phyloP scores from a whole-genome alignment of 345 rosid genomes.

The Eucalyptus albens region DNA sequence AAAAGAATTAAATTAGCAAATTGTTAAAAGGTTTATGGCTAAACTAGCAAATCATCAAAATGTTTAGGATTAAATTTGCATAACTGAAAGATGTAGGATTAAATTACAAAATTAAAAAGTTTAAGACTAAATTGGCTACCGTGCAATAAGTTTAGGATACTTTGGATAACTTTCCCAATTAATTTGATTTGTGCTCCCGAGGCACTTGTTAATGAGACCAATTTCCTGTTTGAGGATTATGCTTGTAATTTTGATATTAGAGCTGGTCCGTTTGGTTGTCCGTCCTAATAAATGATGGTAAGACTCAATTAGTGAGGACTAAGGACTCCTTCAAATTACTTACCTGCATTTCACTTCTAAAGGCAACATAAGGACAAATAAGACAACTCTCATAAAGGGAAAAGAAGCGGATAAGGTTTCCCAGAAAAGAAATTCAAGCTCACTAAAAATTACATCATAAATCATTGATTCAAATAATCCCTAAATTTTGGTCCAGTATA shows the following conservation, averaged over 20 bases:
- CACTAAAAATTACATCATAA: neutral
- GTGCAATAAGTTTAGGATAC: neutral
- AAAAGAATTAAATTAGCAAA: no score
- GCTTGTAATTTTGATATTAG: neutral
- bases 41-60: neutral
- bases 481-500: accelerated
- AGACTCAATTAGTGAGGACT: neutral
- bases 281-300: neutral
- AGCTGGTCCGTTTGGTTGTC: neutral
- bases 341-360: neutral
- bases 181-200: neutral
- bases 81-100: no score
- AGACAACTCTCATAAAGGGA: neutral
- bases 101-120: no score
- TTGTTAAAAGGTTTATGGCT: neutral
- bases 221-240: neutral
- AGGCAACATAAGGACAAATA: neutral
- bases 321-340: neutral
- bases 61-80: no score
- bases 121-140: neutral
- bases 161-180: no score
- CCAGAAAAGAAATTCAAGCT: neutral
- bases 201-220: neutral
- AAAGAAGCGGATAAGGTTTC: neutral
- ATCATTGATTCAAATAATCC: neutral